Evolutionary conservation across 257 asterid species (phyloP).

Genomic region (Thymus mandschuricus): DNA sequence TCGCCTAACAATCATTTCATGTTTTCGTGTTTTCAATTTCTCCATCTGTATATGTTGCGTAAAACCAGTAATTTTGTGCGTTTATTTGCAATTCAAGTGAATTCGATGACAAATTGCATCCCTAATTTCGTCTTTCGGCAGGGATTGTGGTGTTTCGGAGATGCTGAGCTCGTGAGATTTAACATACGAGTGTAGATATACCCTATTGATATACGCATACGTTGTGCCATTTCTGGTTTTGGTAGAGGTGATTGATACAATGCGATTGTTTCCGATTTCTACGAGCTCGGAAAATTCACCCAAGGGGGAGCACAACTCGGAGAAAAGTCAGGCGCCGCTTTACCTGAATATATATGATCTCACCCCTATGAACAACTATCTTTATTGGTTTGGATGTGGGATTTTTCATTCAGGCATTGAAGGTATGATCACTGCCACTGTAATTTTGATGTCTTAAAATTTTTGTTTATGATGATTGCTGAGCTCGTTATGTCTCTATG

Average conservation of each 20-base stretch:
- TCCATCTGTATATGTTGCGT: not conserved
- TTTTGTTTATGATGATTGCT: not conserved
- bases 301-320: constrained; percentile 43
- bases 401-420: constrained; percentile 90
- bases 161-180: constrained; percentile 34
- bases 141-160: constrained; percentile 26
- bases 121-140: constrained; percentile 20
- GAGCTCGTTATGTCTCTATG: not conserved
- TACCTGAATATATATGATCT: constrained; percentile 85
- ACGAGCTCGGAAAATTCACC: constrained; percentile 57
- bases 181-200: constrained; percentile 20
- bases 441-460: not conserved
- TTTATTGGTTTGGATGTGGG: constrained; percentile 87
- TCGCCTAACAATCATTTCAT: constrained; percentile 23
- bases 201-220: constrained; percentile 4
- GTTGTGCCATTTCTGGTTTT: constrained; percentile 36
- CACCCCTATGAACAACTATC: constrained; percentile 75
- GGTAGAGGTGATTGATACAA: constrained; percentile 40
- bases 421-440: constrained; percentile 48
- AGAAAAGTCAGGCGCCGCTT: constrained; percentile 54
- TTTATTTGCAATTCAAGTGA: constrained; percentile 28
- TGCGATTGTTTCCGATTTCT: constrained; percentile 69
- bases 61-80: constrained; percentile 13
- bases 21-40: not conserved
- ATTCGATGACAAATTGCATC: constrained; percentile 18